Conservation (phyloP, 2,329 filamentous ascomycete genomes). For the Penicillium sp. region DNA sequence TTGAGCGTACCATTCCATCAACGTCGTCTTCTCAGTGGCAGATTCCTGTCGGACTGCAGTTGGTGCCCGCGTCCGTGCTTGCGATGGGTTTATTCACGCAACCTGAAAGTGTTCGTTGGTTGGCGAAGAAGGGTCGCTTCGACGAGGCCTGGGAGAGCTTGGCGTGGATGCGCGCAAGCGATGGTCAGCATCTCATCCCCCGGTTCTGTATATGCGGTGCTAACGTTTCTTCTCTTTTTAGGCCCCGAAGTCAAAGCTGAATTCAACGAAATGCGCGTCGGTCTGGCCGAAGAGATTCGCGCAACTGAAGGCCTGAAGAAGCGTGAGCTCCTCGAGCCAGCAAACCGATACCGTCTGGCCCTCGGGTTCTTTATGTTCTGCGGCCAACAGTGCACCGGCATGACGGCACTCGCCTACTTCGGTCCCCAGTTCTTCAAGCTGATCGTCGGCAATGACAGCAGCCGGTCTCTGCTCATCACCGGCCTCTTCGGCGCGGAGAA, state of each 20-base stretch:
- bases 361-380: constrained; percentile 52
- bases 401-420: constrained; percentile 50
- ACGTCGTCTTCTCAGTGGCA: constrained; percentile 50
- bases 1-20: constrained; percentile 37
- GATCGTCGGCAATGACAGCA: constrained; percentile 45
- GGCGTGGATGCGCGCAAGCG: constrained; percentile 47
- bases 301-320: constrained; percentile 48
- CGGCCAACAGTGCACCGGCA: constrained; percentile 51
- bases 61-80: constrained; percentile 50
- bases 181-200: constrained; percentile 19
- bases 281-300: constrained; percentile 24
- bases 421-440: constrained; percentile 54
- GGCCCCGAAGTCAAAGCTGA: constrained; percentile 48
- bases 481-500: constrained; percentile 55
- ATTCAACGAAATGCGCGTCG: constrained; percentile 33
- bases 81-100: constrained; percentile 50
- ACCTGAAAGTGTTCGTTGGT: constrained; percentile 50
- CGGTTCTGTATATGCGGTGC: neutral
- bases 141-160: constrained; percentile 51
- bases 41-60: constrained; percentile 48
- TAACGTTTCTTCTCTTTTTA: constrained; percentile 18
- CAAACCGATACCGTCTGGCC: constrained; percentile 49
- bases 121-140: constrained; percentile 48
- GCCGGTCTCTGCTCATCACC: constrained; percentile 45
- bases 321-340: constrained; percentile 47